phyloP scores from a whole-genome alignment of 164 flowering plant genomes.

The Amborella trichopoda region DNA sequence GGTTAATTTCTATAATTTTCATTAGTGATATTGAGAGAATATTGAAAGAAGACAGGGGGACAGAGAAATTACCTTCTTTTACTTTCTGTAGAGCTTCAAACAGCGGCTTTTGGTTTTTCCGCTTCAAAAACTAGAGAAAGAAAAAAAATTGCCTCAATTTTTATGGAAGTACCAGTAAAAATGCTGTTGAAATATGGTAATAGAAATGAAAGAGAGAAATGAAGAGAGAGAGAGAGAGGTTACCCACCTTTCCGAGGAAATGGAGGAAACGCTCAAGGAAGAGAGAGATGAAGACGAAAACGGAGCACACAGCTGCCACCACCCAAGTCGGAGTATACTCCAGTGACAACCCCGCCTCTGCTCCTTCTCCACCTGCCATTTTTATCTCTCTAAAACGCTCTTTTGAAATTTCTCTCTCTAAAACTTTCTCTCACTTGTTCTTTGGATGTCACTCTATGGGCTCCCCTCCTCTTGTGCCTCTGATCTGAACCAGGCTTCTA shows the following conservation, averaged over 20 bases:
- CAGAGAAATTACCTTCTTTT: conserved; percentile 46
- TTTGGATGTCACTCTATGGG: not conserved
- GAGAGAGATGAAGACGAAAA: conserved; percentile 51
- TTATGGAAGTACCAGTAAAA: too few relatives aligned
- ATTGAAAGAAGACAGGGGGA: not conserved
- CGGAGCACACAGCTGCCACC: conserved; percentile 40
- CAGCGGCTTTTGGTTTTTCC: conserved; percentile 40
- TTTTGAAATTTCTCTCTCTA: too few relatives aligned
- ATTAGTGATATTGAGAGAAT: too few relatives aligned
- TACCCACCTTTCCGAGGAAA: conserved; percentile 42
- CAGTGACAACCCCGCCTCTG: conserved; percentile 13
- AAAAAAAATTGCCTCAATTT: not conserved
- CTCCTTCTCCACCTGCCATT: not conserved
- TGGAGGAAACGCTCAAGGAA: conserved; percentile 43
- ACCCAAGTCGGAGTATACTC: conserved; percentile 74
- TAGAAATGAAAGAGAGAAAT: not conserved
- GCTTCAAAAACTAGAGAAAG: conserved; percentile 32
- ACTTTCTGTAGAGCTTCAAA: conserved; percentile 52
- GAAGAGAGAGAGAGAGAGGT: not conserved
- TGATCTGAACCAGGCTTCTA: too few relatives aligned
- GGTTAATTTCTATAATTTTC: too few relatives aligned
- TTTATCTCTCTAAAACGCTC: too few relatives aligned
- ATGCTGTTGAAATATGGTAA: too few relatives aligned
- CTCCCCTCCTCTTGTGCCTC: not conserved
- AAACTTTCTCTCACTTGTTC: not conserved